phyloP scores from a whole-genome alignment of 2,329 filamentous ascomycete species.

The Diplodia sapinea region DNA sequence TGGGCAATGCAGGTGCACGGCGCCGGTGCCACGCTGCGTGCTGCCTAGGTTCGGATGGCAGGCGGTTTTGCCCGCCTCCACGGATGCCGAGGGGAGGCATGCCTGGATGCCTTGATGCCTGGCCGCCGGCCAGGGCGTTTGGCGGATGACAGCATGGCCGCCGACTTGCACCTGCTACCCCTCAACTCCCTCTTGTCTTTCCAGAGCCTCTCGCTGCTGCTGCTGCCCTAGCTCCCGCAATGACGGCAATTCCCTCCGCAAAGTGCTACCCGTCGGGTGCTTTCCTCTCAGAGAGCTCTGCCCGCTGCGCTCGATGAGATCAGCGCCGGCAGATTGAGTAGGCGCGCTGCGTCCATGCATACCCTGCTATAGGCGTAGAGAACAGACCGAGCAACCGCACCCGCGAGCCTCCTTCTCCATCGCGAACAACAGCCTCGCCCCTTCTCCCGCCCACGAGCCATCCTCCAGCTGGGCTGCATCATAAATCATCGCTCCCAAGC shows the following conservation, averaged over 20 bases:
- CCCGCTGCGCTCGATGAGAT: slow-evolving; percentile 1
- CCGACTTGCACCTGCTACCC: not conserved
- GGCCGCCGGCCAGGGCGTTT: too few species aligned
- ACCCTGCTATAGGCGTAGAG: too few species aligned
- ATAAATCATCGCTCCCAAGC: too few species aligned
- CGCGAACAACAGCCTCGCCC: too few species aligned
- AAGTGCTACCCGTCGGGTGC: not conserved
- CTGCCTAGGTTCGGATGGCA: slow-evolving; percentile 1
- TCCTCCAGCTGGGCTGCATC: too few species aligned
- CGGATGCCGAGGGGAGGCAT: not conserved
- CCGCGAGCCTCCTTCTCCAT: too few species aligned
- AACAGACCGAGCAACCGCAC: too few species aligned
- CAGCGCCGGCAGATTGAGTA: not conserved
- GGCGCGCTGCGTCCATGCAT: too few species aligned
- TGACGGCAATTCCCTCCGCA: not conserved
- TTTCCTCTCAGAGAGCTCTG: not conserved
- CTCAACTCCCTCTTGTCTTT: not conserved
- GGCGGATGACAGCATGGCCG: too few species aligned
- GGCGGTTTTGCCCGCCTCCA: slow-evolving; percentile 3
- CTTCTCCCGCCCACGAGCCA: too few species aligned
- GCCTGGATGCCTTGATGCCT: slow-evolving; percentile 8
- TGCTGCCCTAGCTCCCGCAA: not conserved
- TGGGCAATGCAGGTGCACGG: too few species aligned
- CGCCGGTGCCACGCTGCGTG: not conserved
- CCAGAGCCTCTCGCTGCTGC: not conserved